Evolutionary conservation across 2,329 filamentous ascomycete genomes (phyloP).

Genomic region (Cercospora sojina): DNA sequence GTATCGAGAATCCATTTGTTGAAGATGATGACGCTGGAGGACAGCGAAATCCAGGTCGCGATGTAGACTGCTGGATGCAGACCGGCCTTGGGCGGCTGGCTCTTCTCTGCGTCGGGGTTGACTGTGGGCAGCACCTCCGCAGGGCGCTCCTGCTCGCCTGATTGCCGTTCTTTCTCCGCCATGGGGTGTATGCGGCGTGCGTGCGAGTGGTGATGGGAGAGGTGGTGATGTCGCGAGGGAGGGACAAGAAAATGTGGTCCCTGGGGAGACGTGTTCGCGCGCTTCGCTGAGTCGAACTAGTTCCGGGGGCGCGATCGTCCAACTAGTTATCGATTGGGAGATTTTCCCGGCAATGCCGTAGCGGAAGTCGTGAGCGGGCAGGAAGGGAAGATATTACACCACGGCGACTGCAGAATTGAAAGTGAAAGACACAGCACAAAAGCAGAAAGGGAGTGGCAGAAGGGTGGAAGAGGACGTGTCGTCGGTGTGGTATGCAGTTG

Average conservation of each 20-base stretch:
- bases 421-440: not conserved
- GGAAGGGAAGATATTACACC: not conserved
- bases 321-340: not conserved
- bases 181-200: constrained; percentile 54
- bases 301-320: not conserved
- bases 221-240: not conserved
- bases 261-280: not conserved
- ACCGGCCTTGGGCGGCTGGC: constrained; percentile 59
- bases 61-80: constrained; percentile 88
- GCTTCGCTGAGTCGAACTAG: not conserved
- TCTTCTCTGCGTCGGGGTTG: constrained; percentile 73
- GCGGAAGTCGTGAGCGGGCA: not conserved
- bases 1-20: constrained; percentile 98
- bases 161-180: constrained; percentile 79
- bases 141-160: constrained; percentile 67
- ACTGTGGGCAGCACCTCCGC: constrained; percentile 72
- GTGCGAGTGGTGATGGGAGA: not conserved
- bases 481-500: not conserved
- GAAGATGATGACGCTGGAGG: constrained; percentile 94
- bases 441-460: not conserved
- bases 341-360: not conserved
- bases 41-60: constrained; percentile 82
- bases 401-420: not conserved
- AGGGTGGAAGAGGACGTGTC: not conserved
- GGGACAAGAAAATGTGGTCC: not conserved